A percentile compares a stretch with the other conserved stretches of the same genome.
Conservation (phyloP, 495 filamentous ascomycete genomes). For the Emericellopsis terricola region DNA sequence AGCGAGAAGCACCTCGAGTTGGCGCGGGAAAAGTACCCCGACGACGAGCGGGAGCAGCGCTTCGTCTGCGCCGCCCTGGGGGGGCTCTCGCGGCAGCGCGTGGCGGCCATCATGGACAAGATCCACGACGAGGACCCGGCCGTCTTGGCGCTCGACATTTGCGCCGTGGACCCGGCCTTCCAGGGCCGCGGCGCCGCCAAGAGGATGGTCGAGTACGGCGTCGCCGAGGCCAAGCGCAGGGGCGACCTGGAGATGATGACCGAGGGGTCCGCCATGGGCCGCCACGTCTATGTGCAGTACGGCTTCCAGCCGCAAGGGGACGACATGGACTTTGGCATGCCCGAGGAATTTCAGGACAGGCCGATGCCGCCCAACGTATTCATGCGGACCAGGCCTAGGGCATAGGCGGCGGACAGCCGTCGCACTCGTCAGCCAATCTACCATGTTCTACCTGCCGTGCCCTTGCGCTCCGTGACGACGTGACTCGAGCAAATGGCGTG, state of each 20-base stretch:
- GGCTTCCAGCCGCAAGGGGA: slow-evolving; percentile 17
- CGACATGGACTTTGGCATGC: neutral
- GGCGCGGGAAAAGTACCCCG: slow-evolving; percentile 16
- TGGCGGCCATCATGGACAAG: slow-evolving; percentile 12
- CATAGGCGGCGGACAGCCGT: too few relatives aligned
- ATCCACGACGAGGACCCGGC: slow-evolving; percentile 12
- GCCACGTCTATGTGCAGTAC: slow-evolving; percentile 19
- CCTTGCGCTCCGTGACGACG: too few relatives aligned
- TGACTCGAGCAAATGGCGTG: too few relatives aligned
- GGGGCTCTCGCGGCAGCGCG: slow-evolving; percentile 13
- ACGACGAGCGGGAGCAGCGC: slow-evolving; percentile 16
- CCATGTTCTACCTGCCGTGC: too few relatives aligned
- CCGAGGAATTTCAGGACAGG: too few relatives aligned
- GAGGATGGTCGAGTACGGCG: slow-evolving; percentile 21
- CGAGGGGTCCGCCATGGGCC: slow-evolving; percentile 25
- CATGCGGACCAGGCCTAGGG: too few relatives aligned
- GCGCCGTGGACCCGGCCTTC: slow-evolving; percentile 19
- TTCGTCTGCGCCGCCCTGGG: slow-evolving; percentile 15
- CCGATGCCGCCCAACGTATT: too few relatives aligned
- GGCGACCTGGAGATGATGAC: slow-evolving; percentile 18
- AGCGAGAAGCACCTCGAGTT: slow-evolving; percentile 9
- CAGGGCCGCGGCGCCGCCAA: slow-evolving; percentile 20
- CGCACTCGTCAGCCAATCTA: too few relatives aligned
- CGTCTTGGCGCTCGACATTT: slow-evolving; percentile 19
- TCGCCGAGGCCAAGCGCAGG: slow-evolving; percentile 17